Base-by-base conservation (phyloP, 768 basidiomycete genomes). In the Asterophora lycoperdoides region DNA sequence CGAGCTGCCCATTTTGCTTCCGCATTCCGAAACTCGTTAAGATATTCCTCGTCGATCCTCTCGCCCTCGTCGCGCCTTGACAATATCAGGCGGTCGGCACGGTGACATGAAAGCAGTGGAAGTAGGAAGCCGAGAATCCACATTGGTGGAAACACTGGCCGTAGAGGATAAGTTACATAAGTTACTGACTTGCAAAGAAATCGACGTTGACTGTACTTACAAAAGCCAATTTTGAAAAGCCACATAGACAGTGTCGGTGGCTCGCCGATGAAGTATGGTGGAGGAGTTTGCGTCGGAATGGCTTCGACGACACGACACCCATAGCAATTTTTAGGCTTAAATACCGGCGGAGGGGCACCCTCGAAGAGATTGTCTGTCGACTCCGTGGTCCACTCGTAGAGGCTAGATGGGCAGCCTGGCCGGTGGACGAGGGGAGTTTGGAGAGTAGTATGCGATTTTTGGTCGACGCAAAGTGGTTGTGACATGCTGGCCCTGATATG, bases 311-410 rank as follows among this genome's bases (percentile, higher is more conserved):
- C 34, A 19, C 32, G 37, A 26, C 49, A 51, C 1, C 49, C 43
- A 41, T 51, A 43, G 20, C 49, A 51, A 13, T 51, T 45, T 18
- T 34, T 34, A 14, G 28, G 41, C 15, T 13, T 29, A 2, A 29
- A 29, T 7, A 19, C 17, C 5, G 38, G 23, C 8, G 44, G 18
- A 11, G 43, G 43, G 11, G 43, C 35, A 15, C 42, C 42, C 7
- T n/a, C 32, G 36, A 29, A 39, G n/a, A 51, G 20, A n/a, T 43
- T 51, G 23, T 51, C 49, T n/a, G 49, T 51, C 14, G 49, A 51
- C 11, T 43, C 28, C 14, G 38, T 36, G 14, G 42, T 30, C 49
- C 49, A 51, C 28, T 37, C 30, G 28, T 32, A 33, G 17, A 44
- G 42, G 37, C 37, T 29, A 9, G 49, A 51, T n/a, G 43, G 49